phyloP scores from a whole-genome alignment of 2,329 filamentous ascomycete species.

The Salinomyces thailandicus region DNA sequence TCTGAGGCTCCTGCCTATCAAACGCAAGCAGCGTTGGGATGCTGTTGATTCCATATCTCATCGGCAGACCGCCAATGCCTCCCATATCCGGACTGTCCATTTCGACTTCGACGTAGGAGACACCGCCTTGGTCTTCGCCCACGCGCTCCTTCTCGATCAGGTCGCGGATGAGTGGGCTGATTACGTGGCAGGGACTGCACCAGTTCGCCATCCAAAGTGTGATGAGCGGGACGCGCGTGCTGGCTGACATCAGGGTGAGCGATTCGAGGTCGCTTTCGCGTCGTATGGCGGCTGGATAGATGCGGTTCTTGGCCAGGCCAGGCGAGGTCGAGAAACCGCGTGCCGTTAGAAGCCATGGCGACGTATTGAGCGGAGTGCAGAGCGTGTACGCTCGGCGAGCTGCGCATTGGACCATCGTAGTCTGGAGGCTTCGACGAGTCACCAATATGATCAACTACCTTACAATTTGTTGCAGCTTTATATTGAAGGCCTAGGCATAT shows the following conservation, averaged over 20 bases:
- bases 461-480: too few relatives aligned
- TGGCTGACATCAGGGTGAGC: constrained; percentile 38
- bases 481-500: too few relatives aligned
- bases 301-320: constrained; percentile 22
- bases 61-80: constrained; percentile 24
- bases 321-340: constrained; percentile 6
- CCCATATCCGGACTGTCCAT: constrained; percentile 37
- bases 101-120: constrained; percentile 40
- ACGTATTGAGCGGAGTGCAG: too few relatives aligned
- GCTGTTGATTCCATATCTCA: constrained; percentile 36
- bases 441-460: too few relatives aligned
- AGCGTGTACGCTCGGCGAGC: too few relatives aligned
- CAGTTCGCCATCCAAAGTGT: constrained; percentile 43
- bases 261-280: constrained; percentile 38
- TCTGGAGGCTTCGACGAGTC: too few relatives aligned
- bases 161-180: constrained; percentile 33
- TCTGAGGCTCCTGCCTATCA: constrained; percentile 39
- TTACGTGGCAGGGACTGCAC: constrained; percentile 34
- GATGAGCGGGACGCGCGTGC: constrained; percentile 34
- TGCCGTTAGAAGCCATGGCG: too few relatives aligned
- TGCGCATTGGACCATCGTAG: too few relatives aligned
- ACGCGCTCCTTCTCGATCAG: constrained; percentile 35
- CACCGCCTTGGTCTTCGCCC: constrained; percentile 35
- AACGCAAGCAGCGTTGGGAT: constrained; percentile 43
- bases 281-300: constrained; percentile 32